Evolutionary conservation across 2,329 filamentous ascomycete species (phyloP).

Genomic region (Ascochyta fabae): DNA sequence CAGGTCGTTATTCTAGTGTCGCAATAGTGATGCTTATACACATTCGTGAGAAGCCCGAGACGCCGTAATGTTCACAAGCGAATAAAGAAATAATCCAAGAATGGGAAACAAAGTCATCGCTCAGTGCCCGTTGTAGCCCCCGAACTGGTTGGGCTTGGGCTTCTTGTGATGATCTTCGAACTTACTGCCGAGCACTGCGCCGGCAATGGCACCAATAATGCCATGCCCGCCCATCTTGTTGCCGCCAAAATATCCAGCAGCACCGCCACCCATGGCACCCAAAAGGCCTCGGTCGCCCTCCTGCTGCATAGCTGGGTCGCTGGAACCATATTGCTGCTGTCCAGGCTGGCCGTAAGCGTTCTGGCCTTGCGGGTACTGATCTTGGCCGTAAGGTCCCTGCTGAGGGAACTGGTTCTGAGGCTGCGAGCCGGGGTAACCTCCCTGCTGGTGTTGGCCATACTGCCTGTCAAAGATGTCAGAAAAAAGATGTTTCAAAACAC

Average conservation of each 20-base stretch:
- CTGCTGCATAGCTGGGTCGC: slow-evolving; percentile 54
- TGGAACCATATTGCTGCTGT: slow-evolving; percentile 51
- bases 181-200: slow-evolving; percentile 63
- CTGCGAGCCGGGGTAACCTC: slow-evolving; percentile 41
- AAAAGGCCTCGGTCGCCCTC: slow-evolving; percentile 65
- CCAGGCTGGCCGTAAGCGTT: slow-evolving; percentile 45
- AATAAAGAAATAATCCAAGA: not conserved
- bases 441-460: slow-evolving; percentile 36
- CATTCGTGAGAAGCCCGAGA: not conserved
- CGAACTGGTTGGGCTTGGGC: slow-evolving; percentile 28
- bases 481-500: slow-evolving; percentile 21
- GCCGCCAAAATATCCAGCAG: slow-evolving; percentile 63
- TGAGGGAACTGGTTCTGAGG: slow-evolving; percentile 50
- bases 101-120: not conserved
- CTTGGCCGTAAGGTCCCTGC: slow-evolving; percentile 49
- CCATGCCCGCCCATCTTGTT: slow-evolving; percentile 63
- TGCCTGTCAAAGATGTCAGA: slow-evolving; percentile 26
- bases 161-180: slow-evolving; percentile 62
- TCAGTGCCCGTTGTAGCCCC: slow-evolving; percentile 20
- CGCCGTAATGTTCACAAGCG: not conserved
- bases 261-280: slow-evolving; percentile 63
- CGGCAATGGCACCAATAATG: slow-evolving; percentile 63
- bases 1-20: not conserved
- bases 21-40: not conserved
- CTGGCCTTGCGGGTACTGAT: slow-evolving; percentile 47